These are phyloP conservation scores for Hura crepitans DNA, from an alignment of 441 rosid species.

Conservation along the genomic window DNA sequence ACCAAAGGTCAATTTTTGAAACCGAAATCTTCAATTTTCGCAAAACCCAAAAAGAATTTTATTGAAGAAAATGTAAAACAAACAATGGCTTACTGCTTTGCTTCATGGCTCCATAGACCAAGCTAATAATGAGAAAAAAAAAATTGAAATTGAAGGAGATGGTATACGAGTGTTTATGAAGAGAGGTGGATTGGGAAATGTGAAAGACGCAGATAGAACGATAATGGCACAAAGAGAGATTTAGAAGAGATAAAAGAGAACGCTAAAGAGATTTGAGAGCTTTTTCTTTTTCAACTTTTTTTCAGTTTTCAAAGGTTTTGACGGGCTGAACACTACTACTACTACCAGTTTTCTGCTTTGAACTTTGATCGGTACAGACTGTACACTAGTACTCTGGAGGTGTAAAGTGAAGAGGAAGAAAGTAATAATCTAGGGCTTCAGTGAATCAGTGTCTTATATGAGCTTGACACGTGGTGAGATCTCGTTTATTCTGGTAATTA, in stretches of 20 bases:
- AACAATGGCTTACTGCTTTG: slow-evolving; percentile 2
- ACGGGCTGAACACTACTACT: slow-evolving; percentile 1
- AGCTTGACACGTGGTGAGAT: background rate
- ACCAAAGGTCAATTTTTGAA: slow-evolving; percentile 8
- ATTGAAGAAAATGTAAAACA: background rate
- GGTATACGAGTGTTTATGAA: background rate
- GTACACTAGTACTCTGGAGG: background rate
- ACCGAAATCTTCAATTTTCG: background rate
- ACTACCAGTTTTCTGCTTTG: background rate
- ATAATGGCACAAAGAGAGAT: background rate
- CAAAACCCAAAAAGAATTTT: background rate
- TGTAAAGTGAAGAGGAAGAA: slow-evolving; percentile 9
- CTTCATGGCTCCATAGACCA: slow-evolving; percentile 6
- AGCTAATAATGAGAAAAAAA: slow-evolving; percentile 5
- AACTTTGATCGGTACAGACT: slow-evolving; percentile 17
- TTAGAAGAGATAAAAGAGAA: slow-evolving; percentile 1
- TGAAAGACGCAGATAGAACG: slow-evolving; percentile 4
- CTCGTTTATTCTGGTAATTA: no score
- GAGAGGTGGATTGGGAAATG: slow-evolving; percentile 19
- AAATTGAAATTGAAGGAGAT: slow-evolving; percentile 9
- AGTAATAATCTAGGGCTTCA: background rate
- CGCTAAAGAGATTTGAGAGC: slow-evolving; percentile 10
- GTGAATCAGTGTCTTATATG: background rate
- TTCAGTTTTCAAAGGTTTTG: background rate
- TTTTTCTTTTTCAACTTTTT: background rate